These are phyloP conservation scores for Ambrosia artemisiifolia DNA, from an alignment of 129 eudicot genomes.

Conservation along the genomic window DNA sequence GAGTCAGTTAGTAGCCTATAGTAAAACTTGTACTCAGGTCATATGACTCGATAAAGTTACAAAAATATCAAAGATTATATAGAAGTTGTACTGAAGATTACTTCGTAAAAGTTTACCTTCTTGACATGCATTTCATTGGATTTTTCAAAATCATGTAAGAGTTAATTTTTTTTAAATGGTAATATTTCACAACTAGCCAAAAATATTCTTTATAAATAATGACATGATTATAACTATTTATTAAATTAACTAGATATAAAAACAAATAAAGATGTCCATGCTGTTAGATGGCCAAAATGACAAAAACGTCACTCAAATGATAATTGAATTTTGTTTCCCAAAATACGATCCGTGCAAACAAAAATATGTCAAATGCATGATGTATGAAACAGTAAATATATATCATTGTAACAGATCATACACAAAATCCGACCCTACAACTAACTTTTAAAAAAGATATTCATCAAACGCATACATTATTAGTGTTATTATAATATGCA, in stretches of 20 bases:
- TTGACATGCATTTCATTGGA: too few species aligned
- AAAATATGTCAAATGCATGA: background rate
- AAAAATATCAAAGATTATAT: too few species aligned
- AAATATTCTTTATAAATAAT: background rate
- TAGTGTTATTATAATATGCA: background rate
- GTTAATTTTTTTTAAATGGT: background rate
- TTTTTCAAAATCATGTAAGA: too few species aligned
- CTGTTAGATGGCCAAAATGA: background rate
- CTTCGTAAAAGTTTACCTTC: too few species aligned
- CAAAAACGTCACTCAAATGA: background rate
- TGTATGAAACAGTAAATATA: conserved; percentile 3
- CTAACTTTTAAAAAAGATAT: conserved; percentile 5
- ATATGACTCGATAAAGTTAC: too few species aligned
- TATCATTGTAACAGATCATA: background rate
- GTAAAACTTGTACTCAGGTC: too few species aligned
- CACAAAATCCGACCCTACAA: conserved; percentile 1
- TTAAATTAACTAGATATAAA: background rate
- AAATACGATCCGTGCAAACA: background rate
- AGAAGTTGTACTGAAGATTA: too few species aligned
- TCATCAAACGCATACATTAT: background rate
- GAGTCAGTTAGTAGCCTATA: too few species aligned
- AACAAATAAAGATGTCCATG: background rate
- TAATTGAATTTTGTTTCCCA: background rate
- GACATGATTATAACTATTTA: background rate
- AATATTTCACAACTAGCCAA: background rate